A percentile compares a stretch with the other conserved stretches of the same genome.
phyloP scores from a whole-genome alignment of 148 eudicot species.

The Cornus suecica region DNA sequence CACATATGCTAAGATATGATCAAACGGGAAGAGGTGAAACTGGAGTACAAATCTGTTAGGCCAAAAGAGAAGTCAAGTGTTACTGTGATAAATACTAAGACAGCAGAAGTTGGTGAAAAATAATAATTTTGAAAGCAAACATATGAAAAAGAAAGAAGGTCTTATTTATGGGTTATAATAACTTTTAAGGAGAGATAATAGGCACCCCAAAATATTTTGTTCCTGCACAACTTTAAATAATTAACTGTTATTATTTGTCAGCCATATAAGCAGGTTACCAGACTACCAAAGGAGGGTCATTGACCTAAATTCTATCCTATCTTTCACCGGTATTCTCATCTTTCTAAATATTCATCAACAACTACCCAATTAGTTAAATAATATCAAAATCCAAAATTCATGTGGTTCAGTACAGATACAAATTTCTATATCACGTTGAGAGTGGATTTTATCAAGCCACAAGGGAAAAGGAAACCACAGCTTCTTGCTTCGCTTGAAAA shows the following conservation, averaged over 20 bases:
- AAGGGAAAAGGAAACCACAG: too few species aligned
- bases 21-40: not conserved
- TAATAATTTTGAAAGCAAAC: not conserved
- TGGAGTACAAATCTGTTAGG: too few species aligned
- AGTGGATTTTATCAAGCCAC: too few species aligned
- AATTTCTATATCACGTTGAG: too few species aligned
- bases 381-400: too few species aligned
- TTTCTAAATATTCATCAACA: too few species aligned
- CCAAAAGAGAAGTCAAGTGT: not conserved
- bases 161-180: too few species aligned
- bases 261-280: too few species aligned
- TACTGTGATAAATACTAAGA: too few species aligned
- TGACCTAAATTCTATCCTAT: not conserved
- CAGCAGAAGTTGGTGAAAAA: not conserved
- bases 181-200: not conserved
- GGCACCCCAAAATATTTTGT: not conserved
- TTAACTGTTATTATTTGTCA: not conserved
- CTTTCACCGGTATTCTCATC: too few species aligned
- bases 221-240: not conserved
- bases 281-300: not conserved
- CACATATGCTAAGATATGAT: not conserved
- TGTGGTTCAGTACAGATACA: too few species aligned
- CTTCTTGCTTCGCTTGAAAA: not conserved
- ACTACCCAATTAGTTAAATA: too few species aligned
- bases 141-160: not conserved